Evolutionary conservation across 176 grass and related monocot species (phyloP).

Genomic region (Poa pratensis): DNA sequence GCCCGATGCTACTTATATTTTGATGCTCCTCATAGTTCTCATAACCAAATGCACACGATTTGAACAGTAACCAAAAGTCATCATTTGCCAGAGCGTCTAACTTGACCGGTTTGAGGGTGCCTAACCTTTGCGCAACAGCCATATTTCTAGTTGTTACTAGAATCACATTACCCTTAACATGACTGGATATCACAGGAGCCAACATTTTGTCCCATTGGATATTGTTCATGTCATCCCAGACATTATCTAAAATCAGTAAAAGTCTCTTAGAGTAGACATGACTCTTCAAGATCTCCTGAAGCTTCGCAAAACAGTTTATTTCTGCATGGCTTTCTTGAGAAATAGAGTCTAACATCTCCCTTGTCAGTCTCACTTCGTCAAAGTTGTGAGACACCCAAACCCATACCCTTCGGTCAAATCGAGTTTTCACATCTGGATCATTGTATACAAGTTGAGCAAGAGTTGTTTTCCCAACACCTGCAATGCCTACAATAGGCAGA

Average conservation of each 20-base stretch:
- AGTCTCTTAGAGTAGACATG: too few species aligned
- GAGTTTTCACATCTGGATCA: neutral
- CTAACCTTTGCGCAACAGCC: slow-evolving; percentile 15
- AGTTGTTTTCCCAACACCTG: neutral
- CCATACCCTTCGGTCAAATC: neutral
- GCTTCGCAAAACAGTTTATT: neutral
- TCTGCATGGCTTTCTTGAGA: neutral
- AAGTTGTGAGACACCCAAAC: neutral
- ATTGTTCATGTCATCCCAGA: neutral
- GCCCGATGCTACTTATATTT: neutral
- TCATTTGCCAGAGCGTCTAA: neutral
- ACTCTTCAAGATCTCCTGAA: neutral
- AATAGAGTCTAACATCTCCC: neutral
- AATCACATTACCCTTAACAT: neutral
- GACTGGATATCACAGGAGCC: neutral
- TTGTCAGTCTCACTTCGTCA: neutral
- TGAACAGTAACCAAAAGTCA: slow-evolving; percentile 14
- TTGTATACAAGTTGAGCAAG: neutral
- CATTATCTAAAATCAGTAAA: slow-evolving; percentile 30
- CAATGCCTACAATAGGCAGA: slow-evolving; percentile 37
- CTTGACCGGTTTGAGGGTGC: neutral
- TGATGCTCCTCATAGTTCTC: neutral
- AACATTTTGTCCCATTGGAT: neutral
- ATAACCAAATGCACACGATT: slow-evolving; percentile 40
- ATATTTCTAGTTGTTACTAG: slow-evolving; percentile 36